phyloP scores from a whole-genome alignment of 345 rosid genomes.

The Salix suchowensis region DNA sequence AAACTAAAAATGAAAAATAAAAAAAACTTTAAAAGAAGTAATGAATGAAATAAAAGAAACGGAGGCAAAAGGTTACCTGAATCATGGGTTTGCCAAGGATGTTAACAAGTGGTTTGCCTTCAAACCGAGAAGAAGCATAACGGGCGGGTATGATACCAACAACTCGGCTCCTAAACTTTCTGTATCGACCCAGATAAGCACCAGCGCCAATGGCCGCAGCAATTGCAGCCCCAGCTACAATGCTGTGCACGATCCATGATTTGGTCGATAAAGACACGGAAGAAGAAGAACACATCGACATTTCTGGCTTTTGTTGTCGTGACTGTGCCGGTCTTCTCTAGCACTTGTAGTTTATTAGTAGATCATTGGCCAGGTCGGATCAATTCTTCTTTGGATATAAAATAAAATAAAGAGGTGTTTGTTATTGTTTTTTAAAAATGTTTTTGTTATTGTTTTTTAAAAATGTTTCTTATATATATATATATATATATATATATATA shows the following conservation, averaged over 20 bases:
- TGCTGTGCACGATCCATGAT: conserved; percentile 62
- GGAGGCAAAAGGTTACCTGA: conserved; percentile 48
- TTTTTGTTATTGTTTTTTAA: no score
- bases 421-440: no score
- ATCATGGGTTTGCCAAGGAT: conserved; percentile 98
- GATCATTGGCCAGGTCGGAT: no score
- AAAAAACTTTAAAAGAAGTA: background rate
- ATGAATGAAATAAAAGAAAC: background rate
- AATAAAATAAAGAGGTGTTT: no score
- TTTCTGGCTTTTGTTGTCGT: background rate
- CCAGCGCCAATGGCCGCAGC: conserved; percentile 63
- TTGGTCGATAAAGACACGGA: conserved; percentile 23
- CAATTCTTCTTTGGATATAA: no score
- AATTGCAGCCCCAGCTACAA: conserved; percentile 66
- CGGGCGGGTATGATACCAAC: conserved; percentile 96
- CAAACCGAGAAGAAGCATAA: conserved; percentile 81
- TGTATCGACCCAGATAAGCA: conserved; percentile 52
- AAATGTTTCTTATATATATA: no score
- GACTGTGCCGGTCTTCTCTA: background rate
- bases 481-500: no score
- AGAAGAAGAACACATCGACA: conserved; percentile 15
- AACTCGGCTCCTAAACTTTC: conserved; percentile 67
- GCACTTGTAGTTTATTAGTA: background rate
- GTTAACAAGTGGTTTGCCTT: conserved; percentile 81
- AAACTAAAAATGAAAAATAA: background rate